Percentiles rank a stretch among this genome's conserved stretches.
These are phyloP conservation scores for Hanseniaspora valbyensis DNA, from an alignment of 805 yeast species.

Conservation along the genomic window DNA sequence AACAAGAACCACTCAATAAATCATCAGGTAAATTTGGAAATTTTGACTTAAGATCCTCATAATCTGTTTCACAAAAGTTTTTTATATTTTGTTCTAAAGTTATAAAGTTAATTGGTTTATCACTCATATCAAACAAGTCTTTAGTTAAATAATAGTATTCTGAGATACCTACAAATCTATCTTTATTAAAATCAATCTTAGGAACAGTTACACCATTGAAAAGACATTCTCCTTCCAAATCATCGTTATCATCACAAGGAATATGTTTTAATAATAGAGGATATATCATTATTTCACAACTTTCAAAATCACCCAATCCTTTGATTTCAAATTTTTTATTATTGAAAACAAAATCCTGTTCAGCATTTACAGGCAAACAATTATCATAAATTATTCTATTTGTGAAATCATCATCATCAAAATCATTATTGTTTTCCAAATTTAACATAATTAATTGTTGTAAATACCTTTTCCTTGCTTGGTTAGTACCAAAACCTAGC, in stretches of 20 bases:
- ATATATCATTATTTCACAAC: conserved; percentile 59
- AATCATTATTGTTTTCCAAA: conserved; percentile 38
- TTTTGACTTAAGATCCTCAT: conserved; percentile 51
- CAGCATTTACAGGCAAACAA: conserved; percentile 62
- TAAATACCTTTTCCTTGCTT: conserved; percentile 69
- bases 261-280: conserved; percentile 67
- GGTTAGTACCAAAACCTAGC: conserved; percentile 96
- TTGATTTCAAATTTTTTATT: conserved; percentile 37
- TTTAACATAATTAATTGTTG: conserved; percentile 41
- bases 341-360: conserved; percentile 37
- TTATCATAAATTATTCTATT: conserved; percentile 50
- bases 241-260: conserved; percentile 60
- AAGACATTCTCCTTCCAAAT: conserved; percentile 50
- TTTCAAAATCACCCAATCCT: conserved; percentile 72
- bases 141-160: conserved; percentile 97
- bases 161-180: conserved; percentile 83
- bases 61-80: conserved; percentile 63
- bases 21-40: conserved; percentile 49
- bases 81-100: conserved; percentile 55
- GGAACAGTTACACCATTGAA: conserved; percentile 96
- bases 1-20: conserved; percentile 65
- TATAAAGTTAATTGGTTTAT: conserved; percentile 76
- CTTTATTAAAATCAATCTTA: conserved; percentile 61
- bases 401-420: conserved; percentile 36
- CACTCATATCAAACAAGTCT: conserved; percentile 66